These are phyloP conservation scores for Caloboletus inedulis DNA, from an alignment of 1,284 basidiomycete species.

Conservation along the genomic window DNA sequence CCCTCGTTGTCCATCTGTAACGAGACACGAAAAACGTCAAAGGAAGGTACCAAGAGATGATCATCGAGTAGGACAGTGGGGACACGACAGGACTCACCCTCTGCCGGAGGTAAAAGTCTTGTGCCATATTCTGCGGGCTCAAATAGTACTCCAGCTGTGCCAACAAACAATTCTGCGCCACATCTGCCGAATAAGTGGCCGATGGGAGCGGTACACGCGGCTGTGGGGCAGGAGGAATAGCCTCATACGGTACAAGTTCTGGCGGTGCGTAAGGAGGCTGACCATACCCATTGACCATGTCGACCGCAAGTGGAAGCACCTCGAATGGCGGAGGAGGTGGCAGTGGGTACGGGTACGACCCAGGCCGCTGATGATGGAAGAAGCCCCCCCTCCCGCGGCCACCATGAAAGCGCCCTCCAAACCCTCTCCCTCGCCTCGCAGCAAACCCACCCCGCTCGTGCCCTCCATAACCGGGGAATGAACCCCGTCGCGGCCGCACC, in stretches of 20 bases:
- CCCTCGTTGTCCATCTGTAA: conserved; percentile 84
- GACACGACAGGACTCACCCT: conserved; percentile 47
- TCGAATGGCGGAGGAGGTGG: conserved; percentile 19
- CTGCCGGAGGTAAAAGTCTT: conserved; percentile 78
- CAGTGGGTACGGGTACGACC: conserved; percentile 21
- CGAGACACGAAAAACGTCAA: conserved; percentile 3
- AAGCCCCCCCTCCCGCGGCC: conserved; percentile 22
- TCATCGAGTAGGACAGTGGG: neutral
- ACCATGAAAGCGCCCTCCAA: conserved; percentile 33
- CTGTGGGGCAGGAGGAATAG: conserved; percentile 30
- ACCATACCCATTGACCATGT: conserved; percentile 27
- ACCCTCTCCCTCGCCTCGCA: conserved; percentile 35
- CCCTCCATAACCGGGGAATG: conserved; percentile 23
- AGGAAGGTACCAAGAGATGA: neutral
- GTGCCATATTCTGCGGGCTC: conserved; percentile 80
- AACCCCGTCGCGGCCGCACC: conserved; percentile 28
- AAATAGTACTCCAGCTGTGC: conserved; percentile 89
- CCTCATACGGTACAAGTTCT: conserved; percentile 26
- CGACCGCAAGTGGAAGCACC: conserved; percentile 14
- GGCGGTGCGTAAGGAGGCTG: conserved; percentile 20
- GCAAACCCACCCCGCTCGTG: conserved; percentile 33
- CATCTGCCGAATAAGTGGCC: conserved; percentile 62
- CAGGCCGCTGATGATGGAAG: conserved; percentile 27
- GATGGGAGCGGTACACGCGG: conserved; percentile 48
- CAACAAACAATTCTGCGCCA: conserved; percentile 62